These are phyloP conservation scores for Melampsora occidentalis DNA, from an alignment of 1,284 basidiomycete species.

Conservation along the genomic window DNA sequence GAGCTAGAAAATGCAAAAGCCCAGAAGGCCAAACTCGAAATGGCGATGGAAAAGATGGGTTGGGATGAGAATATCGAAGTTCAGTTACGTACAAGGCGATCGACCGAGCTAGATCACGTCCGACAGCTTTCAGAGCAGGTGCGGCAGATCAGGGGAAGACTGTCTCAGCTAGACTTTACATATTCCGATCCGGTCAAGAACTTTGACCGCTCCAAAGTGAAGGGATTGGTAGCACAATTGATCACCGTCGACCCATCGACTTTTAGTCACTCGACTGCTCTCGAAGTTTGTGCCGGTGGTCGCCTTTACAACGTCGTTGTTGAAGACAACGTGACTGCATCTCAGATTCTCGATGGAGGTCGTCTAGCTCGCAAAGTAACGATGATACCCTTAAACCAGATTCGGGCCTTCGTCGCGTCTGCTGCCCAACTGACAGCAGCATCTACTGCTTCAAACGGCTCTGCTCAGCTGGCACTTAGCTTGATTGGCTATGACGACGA, in stretches of 20 bases:
- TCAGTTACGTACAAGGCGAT: conserved; percentile 63
- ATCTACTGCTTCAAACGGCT: conserved; percentile 71
- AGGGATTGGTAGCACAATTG: conserved; percentile 64
- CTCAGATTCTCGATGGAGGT: conserved; percentile 77
- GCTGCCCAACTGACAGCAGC: conserved; percentile 76
- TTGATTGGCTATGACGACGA: conserved; percentile 82
- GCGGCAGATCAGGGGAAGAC: conserved; percentile 70
- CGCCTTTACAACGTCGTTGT: conserved; percentile 94
- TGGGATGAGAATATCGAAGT: conserved; percentile 78
- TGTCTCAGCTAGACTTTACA: conserved; percentile 73
- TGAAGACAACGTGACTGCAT: conserved; percentile 82
- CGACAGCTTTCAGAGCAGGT: conserved; percentile 59
- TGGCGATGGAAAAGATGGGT: conserved; percentile 64
- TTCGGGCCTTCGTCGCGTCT: conserved; percentile 68
- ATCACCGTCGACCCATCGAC: conserved; percentile 70
- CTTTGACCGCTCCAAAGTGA: conserved; percentile 84
- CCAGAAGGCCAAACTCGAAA: conserved; percentile 64
- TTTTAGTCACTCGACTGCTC: conserved; percentile 69
- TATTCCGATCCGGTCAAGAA: conserved; percentile 73
- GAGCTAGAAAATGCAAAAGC: conserved; percentile 65
- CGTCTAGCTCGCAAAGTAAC: conserved; percentile 84
- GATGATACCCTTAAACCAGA: conserved; percentile 90
- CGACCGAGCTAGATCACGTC: conserved; percentile 63
- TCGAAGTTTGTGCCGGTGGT: conserved; percentile 88
- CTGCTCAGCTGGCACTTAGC: conserved; percentile 79